phyloP scores from a whole-genome alignment of 352 stramenopile genomes.

The Aphanomyces stellatus region DNA sequence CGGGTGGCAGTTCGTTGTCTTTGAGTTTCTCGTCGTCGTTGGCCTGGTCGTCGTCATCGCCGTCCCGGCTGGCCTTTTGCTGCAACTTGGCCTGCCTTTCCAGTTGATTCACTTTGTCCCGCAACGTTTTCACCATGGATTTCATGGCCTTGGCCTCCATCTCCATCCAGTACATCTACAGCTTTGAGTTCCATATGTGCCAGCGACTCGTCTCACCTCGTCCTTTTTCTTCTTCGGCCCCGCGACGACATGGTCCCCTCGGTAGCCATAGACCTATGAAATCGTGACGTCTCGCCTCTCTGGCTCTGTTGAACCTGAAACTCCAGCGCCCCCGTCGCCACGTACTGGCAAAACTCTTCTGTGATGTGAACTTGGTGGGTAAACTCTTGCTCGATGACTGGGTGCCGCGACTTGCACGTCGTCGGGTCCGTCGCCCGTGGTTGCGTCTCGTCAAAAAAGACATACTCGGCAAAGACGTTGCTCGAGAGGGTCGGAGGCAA shows the following conservation, averaged over 20 bases:
- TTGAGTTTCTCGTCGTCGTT: background rate
- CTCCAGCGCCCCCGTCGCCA: background rate
- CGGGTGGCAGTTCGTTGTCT: background rate
- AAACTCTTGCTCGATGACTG: slow-evolving; percentile 16
- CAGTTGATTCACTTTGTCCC: slow-evolving; percentile 15
- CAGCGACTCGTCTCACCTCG: background rate
- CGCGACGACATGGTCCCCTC: slow-evolving; percentile 7
- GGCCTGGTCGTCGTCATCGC: background rate
- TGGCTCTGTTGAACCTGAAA: slow-evolving; percentile 9
- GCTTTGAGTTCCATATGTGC: background rate
- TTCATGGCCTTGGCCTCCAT: slow-evolving; percentile 15
- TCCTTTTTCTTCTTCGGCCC: background rate
- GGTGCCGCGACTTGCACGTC: slow-evolving; percentile 13
- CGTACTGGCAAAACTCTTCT: slow-evolving; percentile 17
- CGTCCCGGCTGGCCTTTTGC: too few species aligned
- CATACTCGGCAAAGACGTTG: slow-evolving; percentile 20
- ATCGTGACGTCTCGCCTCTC: background rate
- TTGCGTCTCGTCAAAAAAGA: slow-evolving; percentile 6
- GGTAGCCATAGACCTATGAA: slow-evolving; percentile 14
- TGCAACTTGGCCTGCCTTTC: too few species aligned
- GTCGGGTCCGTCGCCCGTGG: background rate
- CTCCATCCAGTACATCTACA: slow-evolving; percentile 16
- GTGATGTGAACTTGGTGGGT: slow-evolving; percentile 7
- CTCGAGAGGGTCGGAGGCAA: background rate
- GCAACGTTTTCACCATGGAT: background rate